phyloP scores from a whole-genome alignment of 2,329 filamentous ascomycete genomes.

The Pseudogymnoascus sp. region DNA sequence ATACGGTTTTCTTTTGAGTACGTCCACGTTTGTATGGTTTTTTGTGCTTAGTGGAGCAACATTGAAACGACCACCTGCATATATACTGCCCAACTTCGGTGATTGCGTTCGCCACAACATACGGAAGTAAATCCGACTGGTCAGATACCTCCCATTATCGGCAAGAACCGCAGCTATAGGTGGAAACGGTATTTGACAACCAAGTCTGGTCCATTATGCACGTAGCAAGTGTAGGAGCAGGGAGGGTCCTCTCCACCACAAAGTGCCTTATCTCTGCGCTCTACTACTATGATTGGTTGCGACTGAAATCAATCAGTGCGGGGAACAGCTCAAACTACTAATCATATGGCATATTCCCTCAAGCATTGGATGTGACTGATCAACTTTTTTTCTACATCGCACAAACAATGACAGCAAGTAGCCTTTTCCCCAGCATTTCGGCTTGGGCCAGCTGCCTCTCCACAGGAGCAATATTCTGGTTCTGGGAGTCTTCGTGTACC shows the following conservation, averaged over 20 bases:
- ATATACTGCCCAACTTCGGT: background rate
- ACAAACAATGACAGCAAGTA: too few relatives aligned
- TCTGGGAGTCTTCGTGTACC: conserved; percentile 12
- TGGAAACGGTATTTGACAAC: background rate
- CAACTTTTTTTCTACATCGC: background rate
- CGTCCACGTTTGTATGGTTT: background rate
- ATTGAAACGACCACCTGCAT: background rate
- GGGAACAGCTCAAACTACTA: background rate
- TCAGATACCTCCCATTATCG: background rate
- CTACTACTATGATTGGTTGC: background rate
- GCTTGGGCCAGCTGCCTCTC: background rate
- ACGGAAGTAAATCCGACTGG: background rate
- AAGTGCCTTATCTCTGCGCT: background rate
- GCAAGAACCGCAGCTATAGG: background rate
- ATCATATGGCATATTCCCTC: background rate
- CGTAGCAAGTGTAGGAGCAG: too few relatives aligned
- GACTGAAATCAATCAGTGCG: background rate
- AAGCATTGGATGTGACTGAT: background rate
- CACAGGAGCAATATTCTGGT: background rate
- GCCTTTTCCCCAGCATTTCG: too few relatives aligned
- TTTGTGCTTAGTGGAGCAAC: background rate
- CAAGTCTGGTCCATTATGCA: background rate
- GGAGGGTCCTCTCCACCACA: background rate
- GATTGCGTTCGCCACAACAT: background rate
- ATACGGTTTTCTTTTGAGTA: background rate